These are phyloP conservation scores for Cercospora sp. DNA, from an alignment of 2,329 filamentous ascomycete genomes.

Conservation along the genomic window DNA sequence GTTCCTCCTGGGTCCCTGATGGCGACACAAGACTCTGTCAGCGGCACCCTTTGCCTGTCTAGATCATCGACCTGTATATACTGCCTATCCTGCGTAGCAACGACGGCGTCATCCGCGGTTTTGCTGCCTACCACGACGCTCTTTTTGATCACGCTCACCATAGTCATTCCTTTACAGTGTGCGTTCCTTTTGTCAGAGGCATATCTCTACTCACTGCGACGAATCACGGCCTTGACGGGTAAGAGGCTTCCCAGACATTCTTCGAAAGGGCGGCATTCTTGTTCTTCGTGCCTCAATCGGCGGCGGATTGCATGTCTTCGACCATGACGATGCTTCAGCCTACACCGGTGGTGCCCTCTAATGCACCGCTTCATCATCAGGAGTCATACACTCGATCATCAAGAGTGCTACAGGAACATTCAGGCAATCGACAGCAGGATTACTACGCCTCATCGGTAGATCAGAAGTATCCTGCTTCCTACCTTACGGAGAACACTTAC, in stretches of 20 bases:
- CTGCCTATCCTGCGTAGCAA: conserved; percentile 33
- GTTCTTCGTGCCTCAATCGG: conserved; percentile 36
- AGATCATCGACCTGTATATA: conserved; percentile 30
- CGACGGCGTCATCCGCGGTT: conserved; percentile 18
- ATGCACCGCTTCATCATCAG: conserved; percentile 43
- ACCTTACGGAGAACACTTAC: conserved; percentile 35
- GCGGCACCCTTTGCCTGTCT: conserved; percentile 32
- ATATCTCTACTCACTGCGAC: conserved; percentile 18
- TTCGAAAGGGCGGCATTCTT: conserved; percentile 45
- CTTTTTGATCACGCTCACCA: conserved; percentile 32
- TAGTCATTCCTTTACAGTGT: conserved; percentile 49
- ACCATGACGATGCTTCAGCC: conserved; percentile 37
- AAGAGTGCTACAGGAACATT: conserved; percentile 46
- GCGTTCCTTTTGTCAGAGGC: conserved; percentile 43
- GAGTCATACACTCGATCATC: conserved; percentile 33
- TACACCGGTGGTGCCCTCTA: conserved; percentile 46
- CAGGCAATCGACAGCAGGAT: conserved; percentile 43
- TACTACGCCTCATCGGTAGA: conserved; percentile 31
- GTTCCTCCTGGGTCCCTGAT: conserved; percentile 30
- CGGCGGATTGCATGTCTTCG: conserved; percentile 23
- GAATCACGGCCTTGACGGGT: conserved; percentile 31
- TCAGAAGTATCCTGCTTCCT: conserved; percentile 37
- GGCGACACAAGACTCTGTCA: conserved; percentile 39
- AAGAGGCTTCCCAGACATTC: conserved; percentile 30
- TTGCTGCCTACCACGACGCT: conserved; percentile 24